Base-by-base conservation (phyloP, 1,284 basidiomycete species). In the Abortiporus biennis region DNA sequence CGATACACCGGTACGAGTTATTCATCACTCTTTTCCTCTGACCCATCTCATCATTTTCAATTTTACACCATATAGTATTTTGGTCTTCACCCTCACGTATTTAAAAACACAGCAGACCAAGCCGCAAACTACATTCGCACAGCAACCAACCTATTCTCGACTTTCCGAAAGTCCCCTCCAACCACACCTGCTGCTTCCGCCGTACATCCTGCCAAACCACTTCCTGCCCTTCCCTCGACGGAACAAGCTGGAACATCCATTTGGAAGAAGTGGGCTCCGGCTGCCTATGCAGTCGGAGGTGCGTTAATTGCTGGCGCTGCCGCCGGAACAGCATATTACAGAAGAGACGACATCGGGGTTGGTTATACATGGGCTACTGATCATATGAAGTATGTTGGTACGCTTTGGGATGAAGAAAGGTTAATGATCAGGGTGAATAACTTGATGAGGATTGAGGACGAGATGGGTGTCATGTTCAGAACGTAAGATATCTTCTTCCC, bases 331-430 rank as follows among this genome's bases (percentile, higher is more conserved):
- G 88, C 85, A 3, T 92, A 90, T 55, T 85, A 84, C 62, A 79
- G 80, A 46, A 74, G 85, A 35, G 75, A 82, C 9, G 85, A 90
- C 22, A 66, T 94, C 30, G 73, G 74, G 4, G 71, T 72, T 22
- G 79, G 87, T 2, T 87, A 86, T 54, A 69, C 72, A 12, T 94
- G 85, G 81, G 80, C 85, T 3, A 80, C 75, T 16, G 92, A 95
- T 49, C 94, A 98, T 61, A 79, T 96, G 76, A 85, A 85, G 54
- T 98, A 91, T 60, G 84, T 96, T 12, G 80, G 84, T 30, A 90
- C 78, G 49, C 66, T 97, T 9, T 97, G 92, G 92, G 85, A 95
- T 53, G 78, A 83, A 47, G 67, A 74, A 21, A 71, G 67, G 1
- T 65, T 93, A 58, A 70, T 72, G 38, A 62, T 60, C 42, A 74